Conservation (phyloP, 2,329 filamentous ascomycete species). For the Phaeoacremonium minimum region DNA sequence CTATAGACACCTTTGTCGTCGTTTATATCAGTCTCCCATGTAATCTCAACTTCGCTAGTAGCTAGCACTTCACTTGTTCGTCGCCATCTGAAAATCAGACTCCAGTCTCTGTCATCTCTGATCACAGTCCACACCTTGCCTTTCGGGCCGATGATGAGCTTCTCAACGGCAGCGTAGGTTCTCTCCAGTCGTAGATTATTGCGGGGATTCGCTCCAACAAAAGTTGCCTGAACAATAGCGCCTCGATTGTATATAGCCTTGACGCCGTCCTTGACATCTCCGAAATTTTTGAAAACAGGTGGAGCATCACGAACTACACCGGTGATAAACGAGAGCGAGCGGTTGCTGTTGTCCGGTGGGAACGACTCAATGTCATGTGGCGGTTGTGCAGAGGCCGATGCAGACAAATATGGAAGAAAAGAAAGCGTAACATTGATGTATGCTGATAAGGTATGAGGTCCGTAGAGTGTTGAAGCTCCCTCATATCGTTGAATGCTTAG, state of each 20-base stretch:
- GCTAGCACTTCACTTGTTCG: conserved; percentile 65
- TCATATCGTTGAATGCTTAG: conserved; percentile 82
- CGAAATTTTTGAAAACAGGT: conserved; percentile 64
- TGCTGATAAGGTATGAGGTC: conserved; percentile 76
- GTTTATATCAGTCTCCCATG: conserved; percentile 71
- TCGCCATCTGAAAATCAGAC: conserved; percentile 75
- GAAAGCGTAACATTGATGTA: conserved; percentile 77
- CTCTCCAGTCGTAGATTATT: conserved; percentile 78
- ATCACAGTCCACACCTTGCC: conserved; percentile 56
- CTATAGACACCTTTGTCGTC: conserved; percentile 66
- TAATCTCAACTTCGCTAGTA: conserved; percentile 72
- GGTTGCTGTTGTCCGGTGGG: conserved; percentile 75
- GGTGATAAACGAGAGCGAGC: conserved; percentile 72
- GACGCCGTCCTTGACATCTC: conserved; percentile 57
- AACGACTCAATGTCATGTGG: conserved; percentile 42
- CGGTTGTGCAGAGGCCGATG: conserved; percentile 32
- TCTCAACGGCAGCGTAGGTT: conserved; percentile 76
- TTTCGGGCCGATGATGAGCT: conserved; percentile 30
- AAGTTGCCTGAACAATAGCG: conserved; percentile 59
- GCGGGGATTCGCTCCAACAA: conserved; percentile 84
- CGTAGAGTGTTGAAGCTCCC: conserved; percentile 83
- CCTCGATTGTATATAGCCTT: conserved; percentile 54
- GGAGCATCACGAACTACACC: conserved; percentile 70
- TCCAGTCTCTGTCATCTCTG: conserved; percentile 77
- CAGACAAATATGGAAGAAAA: conserved; percentile 62